A percentile compares a stretch with the other conserved stretches of the same genome.
These are phyloP conservation scores for Acanthamoeba royreba DNA, from an alignment of 208 protist species.

Conservation along the genomic window DNA sequence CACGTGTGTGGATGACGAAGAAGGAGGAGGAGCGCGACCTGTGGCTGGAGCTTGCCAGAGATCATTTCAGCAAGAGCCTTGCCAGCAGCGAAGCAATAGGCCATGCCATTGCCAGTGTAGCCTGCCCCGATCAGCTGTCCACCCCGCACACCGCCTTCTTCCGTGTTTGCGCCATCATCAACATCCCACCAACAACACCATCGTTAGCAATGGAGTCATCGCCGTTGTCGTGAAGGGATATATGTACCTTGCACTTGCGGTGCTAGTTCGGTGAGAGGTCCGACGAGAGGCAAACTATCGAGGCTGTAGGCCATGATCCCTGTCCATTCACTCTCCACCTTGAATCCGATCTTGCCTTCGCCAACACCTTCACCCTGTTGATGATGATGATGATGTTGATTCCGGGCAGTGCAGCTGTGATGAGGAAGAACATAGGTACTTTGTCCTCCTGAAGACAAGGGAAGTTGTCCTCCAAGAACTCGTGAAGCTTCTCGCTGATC, in stretches of 20 bases:
- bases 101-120: conserved; percentile 1
- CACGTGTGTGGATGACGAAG: neutral
- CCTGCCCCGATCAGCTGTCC: neutral
- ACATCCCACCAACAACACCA: neutral
- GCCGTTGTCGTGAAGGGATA: neutral
- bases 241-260: neutral
- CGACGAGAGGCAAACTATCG: neutral
- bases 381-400: neutral
- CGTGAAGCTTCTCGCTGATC: neutral
- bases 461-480: neutral
- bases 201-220: neutral
- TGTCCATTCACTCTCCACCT: neutral
- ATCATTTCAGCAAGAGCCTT: neutral
- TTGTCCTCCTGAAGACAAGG: neutral
- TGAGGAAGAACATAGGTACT: neutral
- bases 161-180: neutral
- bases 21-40: too few relatives aligned
- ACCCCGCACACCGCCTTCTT: neutral
- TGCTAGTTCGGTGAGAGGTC: neutral
- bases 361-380: neutral
- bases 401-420: neutral
- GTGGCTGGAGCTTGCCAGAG: neutral
- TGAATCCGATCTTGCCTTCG: neutral
- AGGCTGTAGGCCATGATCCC: conserved; percentile 19
- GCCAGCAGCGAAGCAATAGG: neutral